A percentile compares a stretch with the other conserved stretches of the same genome.
Conservation (phyloP, 768 basidiomycete species). For the Lactarius sp. region DNA sequence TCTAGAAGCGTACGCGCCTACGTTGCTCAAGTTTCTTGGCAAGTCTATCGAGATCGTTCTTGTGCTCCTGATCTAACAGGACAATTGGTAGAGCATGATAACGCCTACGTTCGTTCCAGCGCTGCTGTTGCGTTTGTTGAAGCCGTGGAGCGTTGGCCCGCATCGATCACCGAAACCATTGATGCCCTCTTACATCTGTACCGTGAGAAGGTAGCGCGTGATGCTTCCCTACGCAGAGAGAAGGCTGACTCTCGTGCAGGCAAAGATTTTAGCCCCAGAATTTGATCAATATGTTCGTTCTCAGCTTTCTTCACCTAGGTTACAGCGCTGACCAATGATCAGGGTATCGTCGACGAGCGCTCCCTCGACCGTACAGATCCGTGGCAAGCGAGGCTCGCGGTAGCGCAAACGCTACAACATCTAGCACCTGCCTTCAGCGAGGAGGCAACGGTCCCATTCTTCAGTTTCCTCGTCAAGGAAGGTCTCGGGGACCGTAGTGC, state of each 20-base stretch:
- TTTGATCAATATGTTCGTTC: slow-evolving; percentile 83
- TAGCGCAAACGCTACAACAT: slow-evolving; percentile 59
- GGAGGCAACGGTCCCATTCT: slow-evolving; percentile 62
- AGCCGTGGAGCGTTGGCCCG: slow-evolving; percentile 68
- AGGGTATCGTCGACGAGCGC: slow-evolving; percentile 92
- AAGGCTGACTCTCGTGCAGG: slow-evolving; percentile 38
- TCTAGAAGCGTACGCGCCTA: slow-evolving; percentile 56
- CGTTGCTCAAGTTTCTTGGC: slow-evolving; percentile 69
- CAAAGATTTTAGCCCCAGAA: slow-evolving; percentile 83
- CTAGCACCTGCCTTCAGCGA: slow-evolving; percentile 63
- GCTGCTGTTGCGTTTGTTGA: slow-evolving; percentile 70
- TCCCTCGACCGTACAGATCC: slow-evolving; percentile 87
- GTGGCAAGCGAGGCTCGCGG: slow-evolving; percentile 76
- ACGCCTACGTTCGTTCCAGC: slow-evolving; percentile 73
- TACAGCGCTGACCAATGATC: slow-evolving; percentile 5
- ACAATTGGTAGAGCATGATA: slow-evolving; percentile 57
- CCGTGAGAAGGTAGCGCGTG: slow-evolving; percentile 64
- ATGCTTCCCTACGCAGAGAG: background rate
- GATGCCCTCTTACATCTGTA: slow-evolving; percentile 63
- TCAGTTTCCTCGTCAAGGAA: slow-evolving; percentile 77
- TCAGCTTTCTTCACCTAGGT: background rate
- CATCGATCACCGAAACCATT: slow-evolving; percentile 45
- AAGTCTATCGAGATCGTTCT: slow-evolving; percentile 24
- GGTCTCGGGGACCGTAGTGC: slow-evolving; percentile 81
- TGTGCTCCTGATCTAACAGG: background rate